A percentile compares a stretch with the other conserved stretches of the same genome.
phyloP scores from a whole-genome alignment of 768 basidiomycete genomes.

The Lactarius deliciosus region DNA sequence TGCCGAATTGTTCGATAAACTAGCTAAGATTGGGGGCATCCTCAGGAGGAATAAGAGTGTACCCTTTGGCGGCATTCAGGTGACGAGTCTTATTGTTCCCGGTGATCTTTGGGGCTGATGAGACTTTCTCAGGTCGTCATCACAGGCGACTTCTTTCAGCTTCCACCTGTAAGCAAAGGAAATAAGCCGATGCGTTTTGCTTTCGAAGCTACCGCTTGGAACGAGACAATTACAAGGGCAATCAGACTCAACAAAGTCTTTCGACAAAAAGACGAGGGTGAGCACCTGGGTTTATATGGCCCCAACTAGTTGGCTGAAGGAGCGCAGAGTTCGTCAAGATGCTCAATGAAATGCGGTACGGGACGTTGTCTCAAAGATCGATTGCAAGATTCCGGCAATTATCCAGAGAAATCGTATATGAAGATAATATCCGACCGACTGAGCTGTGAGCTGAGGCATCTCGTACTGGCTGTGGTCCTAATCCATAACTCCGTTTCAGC shows the following conservation, averaged over 20 bases:
- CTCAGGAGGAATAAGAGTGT: slow-evolving; percentile 54
- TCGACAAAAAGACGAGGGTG: slow-evolving; percentile 88
- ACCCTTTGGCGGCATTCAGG: slow-evolving; percentile 96
- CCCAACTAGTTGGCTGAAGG: slow-evolving; percentile 15
- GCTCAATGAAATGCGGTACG: slow-evolving; percentile 98
- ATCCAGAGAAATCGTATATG: slow-evolving; percentile 67
- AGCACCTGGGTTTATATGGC: slow-evolving; percentile 30
- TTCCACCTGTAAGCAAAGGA: slow-evolving; percentile 84
- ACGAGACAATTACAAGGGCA: slow-evolving; percentile 66
- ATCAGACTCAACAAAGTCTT: slow-evolving; percentile 97
- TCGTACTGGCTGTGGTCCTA: not conserved
- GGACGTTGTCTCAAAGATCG: slow-evolving; percentile 61
- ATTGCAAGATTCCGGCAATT: slow-evolving; percentile 69
- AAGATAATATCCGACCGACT: slow-evolving; percentile 83
- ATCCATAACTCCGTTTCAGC: slow-evolving; percentile 40
- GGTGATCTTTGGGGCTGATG: not conserved
- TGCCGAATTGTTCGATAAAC: slow-evolving; percentile 88
- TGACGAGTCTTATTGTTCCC: slow-evolving; percentile 31
- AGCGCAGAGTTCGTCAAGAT: slow-evolving; percentile 84
- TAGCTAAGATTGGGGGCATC: slow-evolving; percentile 64
- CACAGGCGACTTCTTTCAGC: slow-evolving; percentile 97
- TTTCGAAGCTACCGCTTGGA: slow-evolving; percentile 87
- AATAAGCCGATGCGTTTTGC: slow-evolving; percentile 71
- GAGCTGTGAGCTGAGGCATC: slow-evolving; percentile 65
- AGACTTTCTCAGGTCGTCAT: slow-evolving; percentile 63